These are phyloP conservation scores for Lipomyces sp. DNA, from an alignment of 805 yeast genomes.

Conservation along the genomic window DNA sequence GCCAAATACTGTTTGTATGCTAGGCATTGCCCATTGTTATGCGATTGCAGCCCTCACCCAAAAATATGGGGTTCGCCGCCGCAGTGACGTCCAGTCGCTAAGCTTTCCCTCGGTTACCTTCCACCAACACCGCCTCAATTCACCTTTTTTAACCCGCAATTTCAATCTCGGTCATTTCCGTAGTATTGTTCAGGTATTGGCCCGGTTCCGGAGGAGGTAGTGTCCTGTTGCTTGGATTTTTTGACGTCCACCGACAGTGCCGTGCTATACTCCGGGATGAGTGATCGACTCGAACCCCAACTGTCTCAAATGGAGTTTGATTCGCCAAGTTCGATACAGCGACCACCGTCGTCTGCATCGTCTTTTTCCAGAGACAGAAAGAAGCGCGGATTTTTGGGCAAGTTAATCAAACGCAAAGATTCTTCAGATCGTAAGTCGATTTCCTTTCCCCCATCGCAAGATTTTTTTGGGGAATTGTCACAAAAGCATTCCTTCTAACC, in stretches of 20 bases:
- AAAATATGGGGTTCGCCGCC: no score
- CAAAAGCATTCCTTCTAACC: no score
- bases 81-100: no score
- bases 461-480: no score
- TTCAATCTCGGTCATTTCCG: no score
- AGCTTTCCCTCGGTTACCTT: no score
- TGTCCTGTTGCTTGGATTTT: neutral
- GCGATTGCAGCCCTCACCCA: no score
- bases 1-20: no score
- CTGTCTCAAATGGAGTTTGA: slow-evolving; percentile 7
- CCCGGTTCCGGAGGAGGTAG: neutral
- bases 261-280: neutral
- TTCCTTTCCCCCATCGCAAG: neutral
- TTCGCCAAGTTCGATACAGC: neutral
- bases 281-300: neutral
- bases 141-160: no score
- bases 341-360: slow-evolving; percentile 21
- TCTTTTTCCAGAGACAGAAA: slow-evolving; percentile 19
- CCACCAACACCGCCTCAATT: no score
- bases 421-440: slow-evolving; percentile 10
- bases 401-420: slow-evolving; percentile 23
- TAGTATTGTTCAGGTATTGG: neutral
- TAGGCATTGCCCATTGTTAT: no score
- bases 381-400: slow-evolving; percentile 22
- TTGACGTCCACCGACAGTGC: neutral